A percentile compares a stretch with the other conserved stretches of the same genome.
These are phyloP conservation scores for Centaurea solstitialis DNA, from an alignment of 129 eudicot genomes.

Conservation along the genomic window DNA sequence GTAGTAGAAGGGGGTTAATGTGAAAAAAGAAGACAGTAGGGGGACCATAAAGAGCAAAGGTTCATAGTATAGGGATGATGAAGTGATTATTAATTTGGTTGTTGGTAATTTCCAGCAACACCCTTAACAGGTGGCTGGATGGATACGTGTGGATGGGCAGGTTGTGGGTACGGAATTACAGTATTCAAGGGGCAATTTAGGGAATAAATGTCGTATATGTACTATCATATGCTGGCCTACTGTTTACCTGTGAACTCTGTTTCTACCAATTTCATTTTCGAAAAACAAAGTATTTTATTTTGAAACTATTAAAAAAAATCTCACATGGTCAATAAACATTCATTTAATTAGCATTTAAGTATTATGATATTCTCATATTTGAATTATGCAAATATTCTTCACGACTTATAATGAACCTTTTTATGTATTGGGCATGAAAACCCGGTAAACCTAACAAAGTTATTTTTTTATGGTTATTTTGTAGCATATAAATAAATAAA, in stretches of 20 bases:
- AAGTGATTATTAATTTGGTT: neutral
- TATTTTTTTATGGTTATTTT: no score
- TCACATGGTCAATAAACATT: neutral
- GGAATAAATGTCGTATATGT: conserved; percentile 21
- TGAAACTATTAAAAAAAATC: neutral
- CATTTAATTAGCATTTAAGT: neutral
- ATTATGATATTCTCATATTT: no score
- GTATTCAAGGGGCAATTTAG: conserved; percentile 17
- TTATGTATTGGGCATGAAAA: no score
- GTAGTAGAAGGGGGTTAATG: neutral
- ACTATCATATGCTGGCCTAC: conserved; percentile 18
- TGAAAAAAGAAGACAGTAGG: neutral
- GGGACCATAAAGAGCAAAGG: neutral
- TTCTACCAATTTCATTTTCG: conserved; percentile 12
- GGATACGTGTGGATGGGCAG: conserved; percentile 24
- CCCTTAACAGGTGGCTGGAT: neutral
- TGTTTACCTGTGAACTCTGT: conserved; percentile 32
- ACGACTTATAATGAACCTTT: neutral
- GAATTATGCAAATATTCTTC: neutral
- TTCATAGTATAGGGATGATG: neutral
- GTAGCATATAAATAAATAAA: no score
- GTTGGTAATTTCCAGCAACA: neutral
- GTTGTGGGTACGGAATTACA: conserved; percentile 31
- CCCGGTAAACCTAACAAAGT: no score
- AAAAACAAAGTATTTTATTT: conserved; percentile 1